Evolutionary conservation across 1,284 basidiomycete species (phyloP).

Genomic region (Bondarzewia mesenterica): DNA sequence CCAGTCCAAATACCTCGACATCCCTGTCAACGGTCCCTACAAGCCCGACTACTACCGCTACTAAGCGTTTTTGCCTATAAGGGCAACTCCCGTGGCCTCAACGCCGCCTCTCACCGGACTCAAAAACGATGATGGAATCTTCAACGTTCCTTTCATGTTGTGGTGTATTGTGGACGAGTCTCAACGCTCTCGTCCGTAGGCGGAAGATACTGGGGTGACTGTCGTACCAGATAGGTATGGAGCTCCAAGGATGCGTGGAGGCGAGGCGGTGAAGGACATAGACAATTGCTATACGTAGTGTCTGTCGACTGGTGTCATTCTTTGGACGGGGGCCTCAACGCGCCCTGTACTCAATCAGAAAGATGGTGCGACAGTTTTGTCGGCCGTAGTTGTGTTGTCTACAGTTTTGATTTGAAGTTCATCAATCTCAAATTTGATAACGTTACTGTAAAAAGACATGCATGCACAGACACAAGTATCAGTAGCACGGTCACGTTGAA

Average conservation of each 20-base stretch:
- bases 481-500: no score
- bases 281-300: neutral
- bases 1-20: conserved; percentile 91
- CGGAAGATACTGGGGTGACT: conserved; percentile 6
- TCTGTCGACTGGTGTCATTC: conserved; percentile 2
- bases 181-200: conserved; percentile 21
- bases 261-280: conserved; percentile 1
- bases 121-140: conserved; percentile 38
- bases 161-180: conserved; percentile 17
- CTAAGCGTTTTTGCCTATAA: conserved; percentile 22
- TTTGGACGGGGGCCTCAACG: conserved; percentile 30
- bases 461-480: no score
- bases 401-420: no score
- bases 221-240: neutral
- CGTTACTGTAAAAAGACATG: no score
- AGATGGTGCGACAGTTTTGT: no score
- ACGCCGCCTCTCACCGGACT: conserved; percentile 50
- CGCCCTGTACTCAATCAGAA: conserved; percentile 16
- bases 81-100: conserved; percentile 54
- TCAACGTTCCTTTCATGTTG: conserved; percentile 40
- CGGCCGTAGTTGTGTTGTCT: no score
- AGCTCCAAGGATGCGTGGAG: conserved; percentile 1
- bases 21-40: conserved; percentile 87
- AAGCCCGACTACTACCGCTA: conserved; percentile 82
- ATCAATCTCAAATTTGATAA: no score